phyloP scores from a whole-genome alignment of 192 early-diverging fungal genomes.

The Irineochytrium annulatum region DNA sequence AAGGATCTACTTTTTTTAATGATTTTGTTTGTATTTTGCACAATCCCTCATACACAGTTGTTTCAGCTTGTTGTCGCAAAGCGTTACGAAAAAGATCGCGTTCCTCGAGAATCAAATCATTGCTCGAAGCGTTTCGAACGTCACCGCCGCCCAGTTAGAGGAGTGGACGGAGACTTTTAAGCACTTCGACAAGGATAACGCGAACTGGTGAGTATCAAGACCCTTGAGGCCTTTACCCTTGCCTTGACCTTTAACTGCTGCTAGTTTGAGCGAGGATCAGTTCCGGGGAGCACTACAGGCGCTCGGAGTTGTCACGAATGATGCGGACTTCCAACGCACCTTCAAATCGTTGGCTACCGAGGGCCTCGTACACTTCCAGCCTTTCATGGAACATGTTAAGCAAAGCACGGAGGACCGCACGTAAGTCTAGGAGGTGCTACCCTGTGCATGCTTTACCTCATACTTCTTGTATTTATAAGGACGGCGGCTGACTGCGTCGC shows the following conservation, averaged over 20 bases:
- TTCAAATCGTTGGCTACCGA: not conserved
- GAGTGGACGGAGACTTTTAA: slow-evolving; percentile 80
- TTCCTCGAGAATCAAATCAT: slow-evolving; percentile 98
- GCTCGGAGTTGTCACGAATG: not conserved
- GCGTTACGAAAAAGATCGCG: slow-evolving; percentile 46
- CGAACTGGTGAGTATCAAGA: no score
- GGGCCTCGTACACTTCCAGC: not conserved
- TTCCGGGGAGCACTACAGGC: not conserved
- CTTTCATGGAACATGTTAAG: slow-evolving; percentile 1
- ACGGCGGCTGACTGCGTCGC: not conserved
- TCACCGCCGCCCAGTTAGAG: slow-evolving; percentile 89
- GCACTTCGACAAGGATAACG: slow-evolving; percentile 84
- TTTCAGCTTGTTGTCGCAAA: slow-evolving; percentile 71
- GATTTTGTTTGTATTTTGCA: no score
- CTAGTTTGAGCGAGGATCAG: not conserved
- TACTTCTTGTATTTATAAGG: no score
- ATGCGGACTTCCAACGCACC: not conserved
- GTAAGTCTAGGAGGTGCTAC: no score
- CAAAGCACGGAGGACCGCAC: not conserved
- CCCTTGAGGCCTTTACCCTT: no score
- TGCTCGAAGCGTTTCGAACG: slow-evolving; percentile 85
- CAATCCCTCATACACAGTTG: no score
- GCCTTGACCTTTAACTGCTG: no score
- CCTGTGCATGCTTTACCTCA: no score
- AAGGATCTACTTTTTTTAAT: not conserved